These are phyloP conservation scores for Blastocystis hominis DNA, from an alignment of 352 stramenopile genomes.

Conservation along the genomic window DNA sequence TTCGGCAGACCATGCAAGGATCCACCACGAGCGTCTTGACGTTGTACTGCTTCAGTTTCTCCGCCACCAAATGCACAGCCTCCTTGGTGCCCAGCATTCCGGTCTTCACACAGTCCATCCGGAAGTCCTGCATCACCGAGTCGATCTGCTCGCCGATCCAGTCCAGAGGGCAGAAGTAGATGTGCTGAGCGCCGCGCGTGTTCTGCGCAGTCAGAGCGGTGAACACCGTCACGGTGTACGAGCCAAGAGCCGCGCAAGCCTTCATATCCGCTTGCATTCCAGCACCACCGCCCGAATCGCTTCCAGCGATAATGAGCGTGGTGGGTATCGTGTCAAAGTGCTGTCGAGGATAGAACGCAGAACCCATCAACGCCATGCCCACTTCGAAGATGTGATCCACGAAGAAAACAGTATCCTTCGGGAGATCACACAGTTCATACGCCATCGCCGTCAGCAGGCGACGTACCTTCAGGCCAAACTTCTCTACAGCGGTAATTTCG, in stretches of 20 bases:
- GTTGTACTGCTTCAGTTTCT: conserved; percentile 65
- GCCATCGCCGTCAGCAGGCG: neutral
- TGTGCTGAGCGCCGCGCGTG: conserved; percentile 64
- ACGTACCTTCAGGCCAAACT: conserved; percentile 21
- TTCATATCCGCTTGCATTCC: conserved; percentile 85
- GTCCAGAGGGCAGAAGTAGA: conserved; percentile 71
- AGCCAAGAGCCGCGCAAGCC: conserved; percentile 74
- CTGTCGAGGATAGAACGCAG: conserved; percentile 39
- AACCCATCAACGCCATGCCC: conserved; percentile 50
- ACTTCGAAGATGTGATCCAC: conserved; percentile 46
- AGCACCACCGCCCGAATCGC: conserved; percentile 78
- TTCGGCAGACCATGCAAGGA: conserved; percentile 83
- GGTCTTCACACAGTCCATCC: conserved; percentile 77
- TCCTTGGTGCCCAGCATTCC: conserved; percentile 79
- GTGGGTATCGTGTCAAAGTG: conserved; percentile 58
- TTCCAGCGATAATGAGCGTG: conserved; percentile 82
- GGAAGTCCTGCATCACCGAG: conserved; percentile 77
- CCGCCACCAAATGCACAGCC: conserved; percentile 70
- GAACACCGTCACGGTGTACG: conserved; percentile 73
- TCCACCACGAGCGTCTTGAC: conserved; percentile 73
- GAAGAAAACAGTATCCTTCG: conserved; percentile 56
- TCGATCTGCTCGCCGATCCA: conserved; percentile 73
- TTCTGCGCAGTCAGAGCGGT: conserved; percentile 81
- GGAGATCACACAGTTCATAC: neutral
- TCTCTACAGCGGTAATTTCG: conserved; percentile 40